These are phyloP conservation scores for Prunus yedoensis DNA, from an alignment of 331 rosid species.

Conservation along the genomic window DNA sequence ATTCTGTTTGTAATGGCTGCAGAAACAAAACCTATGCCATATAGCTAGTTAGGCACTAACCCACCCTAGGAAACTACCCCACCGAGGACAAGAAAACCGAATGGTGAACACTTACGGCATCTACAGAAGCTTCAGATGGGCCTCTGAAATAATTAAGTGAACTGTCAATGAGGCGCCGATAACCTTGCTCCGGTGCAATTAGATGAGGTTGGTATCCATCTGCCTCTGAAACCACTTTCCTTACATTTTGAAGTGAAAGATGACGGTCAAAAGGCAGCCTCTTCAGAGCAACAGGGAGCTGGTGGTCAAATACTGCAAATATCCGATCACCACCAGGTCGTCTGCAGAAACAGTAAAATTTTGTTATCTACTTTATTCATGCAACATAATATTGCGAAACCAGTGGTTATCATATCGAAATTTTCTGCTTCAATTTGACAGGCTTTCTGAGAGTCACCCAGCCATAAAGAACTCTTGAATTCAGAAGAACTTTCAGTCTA, in stretches of 20 bases:
- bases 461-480: neutral
- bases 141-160: conserved; percentile 75
- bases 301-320: conserved; percentile 65
- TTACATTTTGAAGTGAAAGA: conserved; percentile 70
- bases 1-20: neutral
- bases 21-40: neutral
- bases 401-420: neutral
- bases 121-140: conserved; percentile 92
- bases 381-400: neutral
- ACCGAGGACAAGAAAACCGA: neutral
- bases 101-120: conserved; percentile 59
- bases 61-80: neutral
- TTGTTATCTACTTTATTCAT: neutral
- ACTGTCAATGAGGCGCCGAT: conserved; percentile 81
- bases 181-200: conserved; percentile 68
- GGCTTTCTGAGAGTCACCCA: conserved; percentile 1
- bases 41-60: neutral
- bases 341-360: conserved; percentile 35
- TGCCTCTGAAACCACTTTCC: conserved; percentile 77
- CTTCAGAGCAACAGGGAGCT: conserved; percentile 83
- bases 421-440: neutral
- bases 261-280: conserved; percentile 87
- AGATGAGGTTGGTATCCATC: conserved; percentile 92
- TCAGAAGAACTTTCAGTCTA: neutral
- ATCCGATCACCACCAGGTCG: conserved; percentile 91